Base-by-base conservation (phyloP, 2,329 filamentous ascomycete genomes). In the Pleoardoris graminearum region DNA sequence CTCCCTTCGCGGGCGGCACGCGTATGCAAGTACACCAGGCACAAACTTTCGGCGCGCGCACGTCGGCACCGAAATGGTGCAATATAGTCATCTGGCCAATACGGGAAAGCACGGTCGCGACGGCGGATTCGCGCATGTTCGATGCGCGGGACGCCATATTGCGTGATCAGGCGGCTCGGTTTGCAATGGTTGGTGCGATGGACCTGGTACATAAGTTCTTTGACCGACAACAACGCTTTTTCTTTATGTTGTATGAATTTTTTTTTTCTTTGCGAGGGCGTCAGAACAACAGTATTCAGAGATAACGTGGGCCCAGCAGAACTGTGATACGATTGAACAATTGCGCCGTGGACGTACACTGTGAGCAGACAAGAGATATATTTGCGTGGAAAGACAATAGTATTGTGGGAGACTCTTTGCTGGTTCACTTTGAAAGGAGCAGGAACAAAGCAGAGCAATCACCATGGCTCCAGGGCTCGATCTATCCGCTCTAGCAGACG, bases 381-480 rank as follows among this genome's bases (percentile, higher is more conserved):
- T 21, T n/a, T 21, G n/a, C 8, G 3, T 14, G 38, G 17, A 16
- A 39, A 39, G 19, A 17, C 11, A 5, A n/a, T 10, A n/a, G n/a
- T n/a, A n/a, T n/a, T n/a, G n/a, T n/a, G n/a, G 23, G 17, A 29
- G 10, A 12, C 30, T 12, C 30, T 3, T 32, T 10, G n/a, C 4
- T 32, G 10, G 4, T 32, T 32, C n/a, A 4, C 30, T 5, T 32
- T 10, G 30, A 12, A 32, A 14, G 30, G 22, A 12, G 22, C 4
- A 17, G 6, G 7, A 29, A n/a, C n/a, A 14, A 14, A 29, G 7
- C 44, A 29, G 10, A 5, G 5, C 23, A 11, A 37, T 16, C 19
- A 37, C 22, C n/a, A 63, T 61, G 60, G 55, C 57, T 27, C 58
- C 59, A 36, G 59, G 57, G 43, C 42, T 49, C 4, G 45, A 60